A percentile compares a stretch with the other conserved stretches of the same genome.
Conservation (phyloP, 768 basidiomycete genomes). For the Daedaleopsis nitida region DNA sequence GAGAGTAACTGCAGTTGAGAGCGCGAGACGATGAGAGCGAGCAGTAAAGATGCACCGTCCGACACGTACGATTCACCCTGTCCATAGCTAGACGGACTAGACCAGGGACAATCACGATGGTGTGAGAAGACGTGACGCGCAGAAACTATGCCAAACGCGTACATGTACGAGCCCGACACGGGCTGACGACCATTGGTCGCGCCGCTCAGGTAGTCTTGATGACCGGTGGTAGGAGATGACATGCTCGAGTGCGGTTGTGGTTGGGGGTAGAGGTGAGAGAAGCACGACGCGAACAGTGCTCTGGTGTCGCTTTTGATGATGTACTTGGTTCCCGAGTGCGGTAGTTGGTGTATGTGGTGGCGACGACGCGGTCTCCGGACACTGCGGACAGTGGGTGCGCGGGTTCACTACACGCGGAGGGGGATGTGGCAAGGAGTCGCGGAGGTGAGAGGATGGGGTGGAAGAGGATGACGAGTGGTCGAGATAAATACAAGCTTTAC, state of each 20-base stretch:
- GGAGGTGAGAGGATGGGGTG: neutral
- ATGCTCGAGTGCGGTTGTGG: neutral
- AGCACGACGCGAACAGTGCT: neutral
- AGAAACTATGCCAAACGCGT: neutral
- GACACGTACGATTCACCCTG: neutral
- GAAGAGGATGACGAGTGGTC: neutral
- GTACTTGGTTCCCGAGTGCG: neutral
- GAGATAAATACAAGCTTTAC: neutral
- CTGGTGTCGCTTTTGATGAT: neutral
- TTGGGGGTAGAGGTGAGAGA: neutral
- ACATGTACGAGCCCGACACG: neutral
- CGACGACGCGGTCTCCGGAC: too few species aligned
- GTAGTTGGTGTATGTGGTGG: neutral
- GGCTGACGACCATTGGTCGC: neutral
- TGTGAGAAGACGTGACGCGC: neutral
- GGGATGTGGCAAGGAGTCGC: neutral
- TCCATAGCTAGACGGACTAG: neutral
- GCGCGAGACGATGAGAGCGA: neutral
- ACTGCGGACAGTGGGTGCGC: neutral
- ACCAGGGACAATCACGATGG: neutral
- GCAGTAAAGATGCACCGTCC: neutral
- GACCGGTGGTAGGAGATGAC: neutral
- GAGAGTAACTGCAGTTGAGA: neutral
- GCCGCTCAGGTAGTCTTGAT: neutral
- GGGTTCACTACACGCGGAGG: neutral